These are phyloP conservation scores for Scedosporium dehoogii DNA, from an alignment of 2,329 filamentous ascomycete genomes.

Conservation along the genomic window DNA sequence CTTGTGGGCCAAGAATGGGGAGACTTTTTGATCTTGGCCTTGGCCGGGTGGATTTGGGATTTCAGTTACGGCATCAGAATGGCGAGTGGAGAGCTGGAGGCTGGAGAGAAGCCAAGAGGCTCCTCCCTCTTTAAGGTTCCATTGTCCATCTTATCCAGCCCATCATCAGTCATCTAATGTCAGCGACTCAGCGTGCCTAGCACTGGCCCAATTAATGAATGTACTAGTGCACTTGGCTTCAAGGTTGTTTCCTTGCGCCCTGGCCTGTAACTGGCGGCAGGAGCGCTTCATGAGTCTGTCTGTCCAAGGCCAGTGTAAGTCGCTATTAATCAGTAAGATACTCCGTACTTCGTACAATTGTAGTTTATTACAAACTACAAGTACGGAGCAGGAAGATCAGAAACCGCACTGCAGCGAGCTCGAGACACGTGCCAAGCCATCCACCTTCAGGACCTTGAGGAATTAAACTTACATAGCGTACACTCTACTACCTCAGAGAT, in stretches of 20 bases:
- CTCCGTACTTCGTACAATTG: too few relatives aligned
- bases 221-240: neutral
- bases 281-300: neutral
- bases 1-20: neutral
- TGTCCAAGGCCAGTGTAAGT: neutral
- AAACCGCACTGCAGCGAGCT: too few relatives aligned
- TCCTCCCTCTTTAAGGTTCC: neutral
- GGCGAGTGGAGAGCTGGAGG: neutral
- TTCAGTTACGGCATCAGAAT: constrained; percentile 1
- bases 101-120: neutral
- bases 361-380: too few relatives aligned
- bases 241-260: neutral
- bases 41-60: neutral
- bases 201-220: neutral
- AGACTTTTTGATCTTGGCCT: neutral
- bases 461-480: too few relatives aligned
- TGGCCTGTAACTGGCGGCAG: neutral
- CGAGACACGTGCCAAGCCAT: too few relatives aligned
- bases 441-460: too few relatives aligned
- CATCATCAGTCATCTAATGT: neutral
- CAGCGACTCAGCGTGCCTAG: neutral
- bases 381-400: neutral
- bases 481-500: too few relatives aligned
- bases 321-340: neutral
- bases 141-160: neutral